Conservation (phyloP, 495 filamentous ascomycete genomes). For the Hypoxylon cercidicola region DNA sequence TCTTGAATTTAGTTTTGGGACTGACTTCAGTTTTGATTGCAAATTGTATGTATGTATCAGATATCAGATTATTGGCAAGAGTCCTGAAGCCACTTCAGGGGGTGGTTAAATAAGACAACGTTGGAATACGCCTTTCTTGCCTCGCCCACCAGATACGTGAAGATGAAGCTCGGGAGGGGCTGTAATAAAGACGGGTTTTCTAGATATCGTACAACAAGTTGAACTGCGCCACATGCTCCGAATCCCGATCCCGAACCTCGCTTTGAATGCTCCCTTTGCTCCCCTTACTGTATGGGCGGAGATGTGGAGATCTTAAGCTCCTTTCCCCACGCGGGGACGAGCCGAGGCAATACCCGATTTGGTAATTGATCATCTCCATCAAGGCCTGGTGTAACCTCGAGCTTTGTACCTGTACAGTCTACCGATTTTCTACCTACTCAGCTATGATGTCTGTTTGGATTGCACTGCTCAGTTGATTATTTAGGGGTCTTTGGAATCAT, state of each 20-base stretch:
- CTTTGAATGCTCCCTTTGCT: not conserved
- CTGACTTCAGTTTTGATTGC: not conserved
- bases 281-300: not conserved
- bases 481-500: too few species aligned
- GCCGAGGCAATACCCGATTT: constrained; percentile 37
- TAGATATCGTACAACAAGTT: not conserved
- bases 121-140: not conserved
- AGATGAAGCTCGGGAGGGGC: too few species aligned
- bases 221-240: constrained; percentile 14
- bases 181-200: too few species aligned
- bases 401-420: too few species aligned
- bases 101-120: too few species aligned
- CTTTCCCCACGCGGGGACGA: constrained; percentile 5
- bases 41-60: not conserved
- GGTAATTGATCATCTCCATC: too few species aligned
- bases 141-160: too few species aligned
- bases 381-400: too few species aligned
- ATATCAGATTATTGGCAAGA: not conserved
- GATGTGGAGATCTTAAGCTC: constrained; percentile 12
- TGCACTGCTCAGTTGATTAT: too few species aligned
- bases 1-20: constrained; percentile 30
- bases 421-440: too few species aligned
- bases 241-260: not conserved
- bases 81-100: not conserved
- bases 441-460: too few species aligned